Evolutionary conservation across 2,329 filamentous ascomycete genomes (phyloP).

Genomic region (Aspergillus chevalieri): DNA sequence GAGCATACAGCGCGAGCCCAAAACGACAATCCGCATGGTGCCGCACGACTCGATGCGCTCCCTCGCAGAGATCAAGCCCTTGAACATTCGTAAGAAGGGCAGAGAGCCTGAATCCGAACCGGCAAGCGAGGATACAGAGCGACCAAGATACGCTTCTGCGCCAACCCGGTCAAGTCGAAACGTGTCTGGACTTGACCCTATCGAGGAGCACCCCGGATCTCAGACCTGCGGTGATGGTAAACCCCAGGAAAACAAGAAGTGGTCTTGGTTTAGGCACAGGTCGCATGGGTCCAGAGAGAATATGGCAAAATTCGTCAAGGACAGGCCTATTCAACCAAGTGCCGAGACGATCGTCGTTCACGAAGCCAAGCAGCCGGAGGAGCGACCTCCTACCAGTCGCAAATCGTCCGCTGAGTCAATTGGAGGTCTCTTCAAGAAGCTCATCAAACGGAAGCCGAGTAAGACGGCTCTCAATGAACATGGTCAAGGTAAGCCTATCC

Average conservation of each 20-base stretch:
- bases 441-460: conserved; percentile 45
- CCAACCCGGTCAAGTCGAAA: conserved; percentile 22
- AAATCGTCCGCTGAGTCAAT: conserved; percentile 27
- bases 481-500: conserved; percentile 32
- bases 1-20: conserved; percentile 19
- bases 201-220: conserved; percentile 35
- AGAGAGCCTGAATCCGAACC: conserved; percentile 13
- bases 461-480: conserved; percentile 23
- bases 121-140: not conserved
- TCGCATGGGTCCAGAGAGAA: conserved; percentile 22
- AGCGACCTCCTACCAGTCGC: conserved; percentile 5
- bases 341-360: conserved; percentile 22
- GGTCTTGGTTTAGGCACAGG: conserved; percentile 42
- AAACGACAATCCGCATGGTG: conserved; percentile 53
- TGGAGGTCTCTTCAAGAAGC: conserved; percentile 47
- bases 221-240: conserved; percentile 21
- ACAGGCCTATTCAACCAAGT: conserved; percentile 20
- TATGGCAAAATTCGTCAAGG: conserved; percentile 15
- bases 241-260: conserved; percentile 33
- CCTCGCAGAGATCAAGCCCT: conserved; percentile 43
- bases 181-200: conserved; percentile 35
- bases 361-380: conserved; percentile 9
- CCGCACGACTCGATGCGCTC: conserved; percentile 45
- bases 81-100: conserved; percentile 49
- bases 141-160: conserved; percentile 9